These are phyloP conservation scores for Zymoseptoria brevis DNA, from an alignment of 2,329 filamentous ascomycete species.

Conservation along the genomic window DNA sequence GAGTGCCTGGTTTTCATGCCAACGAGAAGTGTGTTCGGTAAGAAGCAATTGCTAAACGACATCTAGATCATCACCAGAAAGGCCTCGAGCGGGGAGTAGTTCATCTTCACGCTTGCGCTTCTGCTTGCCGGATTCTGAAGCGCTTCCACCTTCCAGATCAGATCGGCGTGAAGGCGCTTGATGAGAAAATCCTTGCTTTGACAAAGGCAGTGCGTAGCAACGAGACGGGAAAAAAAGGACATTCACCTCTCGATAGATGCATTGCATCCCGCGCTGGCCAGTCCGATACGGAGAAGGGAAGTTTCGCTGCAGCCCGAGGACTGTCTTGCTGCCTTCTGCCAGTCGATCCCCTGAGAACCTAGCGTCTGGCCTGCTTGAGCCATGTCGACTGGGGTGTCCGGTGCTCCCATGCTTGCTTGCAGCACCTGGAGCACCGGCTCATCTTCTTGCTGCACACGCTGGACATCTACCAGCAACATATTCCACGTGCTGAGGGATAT, in stretches of 20 bases:
- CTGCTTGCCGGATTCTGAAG: neutral
- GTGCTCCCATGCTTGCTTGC: neutral
- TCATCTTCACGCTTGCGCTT: neutral
- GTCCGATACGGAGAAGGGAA: no score
- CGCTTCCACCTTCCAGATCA: neutral
- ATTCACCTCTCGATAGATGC: neutral
- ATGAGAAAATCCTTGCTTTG: neutral
- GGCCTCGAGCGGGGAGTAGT: neutral
- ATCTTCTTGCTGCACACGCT: neutral
- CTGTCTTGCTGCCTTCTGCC: neutral
- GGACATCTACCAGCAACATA: neutral
- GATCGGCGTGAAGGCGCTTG: neutral
- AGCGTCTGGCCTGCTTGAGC: neutral
- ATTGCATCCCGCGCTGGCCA: neutral
- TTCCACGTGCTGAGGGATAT: neutral
- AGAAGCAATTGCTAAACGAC: neutral
- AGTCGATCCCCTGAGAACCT: neutral
- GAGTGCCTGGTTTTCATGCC: neutral
- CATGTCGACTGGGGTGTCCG: neutral
- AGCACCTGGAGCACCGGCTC: neutral
- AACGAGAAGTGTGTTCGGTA: neutral
- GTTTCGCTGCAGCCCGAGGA: neutral
- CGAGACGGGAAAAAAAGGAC: neutral
- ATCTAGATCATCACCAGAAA: neutral
- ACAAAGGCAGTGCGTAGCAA: neutral